Base-by-base conservation (phyloP, 441 rosid species). In the Bocquillonia castaneifolia region DNA sequence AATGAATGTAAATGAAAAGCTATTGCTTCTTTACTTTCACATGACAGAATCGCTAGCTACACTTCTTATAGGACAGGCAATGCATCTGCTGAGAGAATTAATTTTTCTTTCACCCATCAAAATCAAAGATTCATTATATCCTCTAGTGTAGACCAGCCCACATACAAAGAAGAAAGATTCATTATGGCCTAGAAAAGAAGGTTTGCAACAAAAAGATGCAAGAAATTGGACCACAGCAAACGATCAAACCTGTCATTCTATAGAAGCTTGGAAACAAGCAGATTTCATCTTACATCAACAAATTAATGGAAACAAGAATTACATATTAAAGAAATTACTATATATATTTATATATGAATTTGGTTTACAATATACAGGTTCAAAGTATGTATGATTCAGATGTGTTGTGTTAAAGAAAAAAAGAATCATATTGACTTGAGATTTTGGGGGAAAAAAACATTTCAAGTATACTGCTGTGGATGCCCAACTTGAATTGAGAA, bases 361-460 rank as follows among this genome's bases (percentile, higher is more conserved):
- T 36, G 39, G 44, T 17, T 68, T 68, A 50, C 66, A 60, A n/a
- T n/a, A n/a, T 40, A 66, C 67, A 63, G 47, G 63, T 65, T 48
- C 1, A 66, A 66, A 36, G 14, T n/a, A n/a, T n/a, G 32, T 60
- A 45, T 42, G 69, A 57, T 47, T 48, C 52, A 34, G n/a, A 26
- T 42, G 51, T 72, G 66, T 14, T 14, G 36, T 45, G 71, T 51
- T 29, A 61, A 3, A 5, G 14, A 34, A 37, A 14, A 71, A 66
- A 72, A 67, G 66, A 72, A 69, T 73, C 72, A 66, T 23, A 71
- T 47, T 74, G 37, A 63, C 31, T 55, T 44, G 17, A 34, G 20
- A 72, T 47, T n/a, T n/a, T n/a, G n/a, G n/a, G n/a, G n/a, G 69
- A 58, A 74, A 69, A 66, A 66, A 67, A 22, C 20, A 55, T 42